These are phyloP conservation scores for Acanthamoeba healyi DNA, from an alignment of 208 protist genomes.

Conservation along the genomic window DNA sequence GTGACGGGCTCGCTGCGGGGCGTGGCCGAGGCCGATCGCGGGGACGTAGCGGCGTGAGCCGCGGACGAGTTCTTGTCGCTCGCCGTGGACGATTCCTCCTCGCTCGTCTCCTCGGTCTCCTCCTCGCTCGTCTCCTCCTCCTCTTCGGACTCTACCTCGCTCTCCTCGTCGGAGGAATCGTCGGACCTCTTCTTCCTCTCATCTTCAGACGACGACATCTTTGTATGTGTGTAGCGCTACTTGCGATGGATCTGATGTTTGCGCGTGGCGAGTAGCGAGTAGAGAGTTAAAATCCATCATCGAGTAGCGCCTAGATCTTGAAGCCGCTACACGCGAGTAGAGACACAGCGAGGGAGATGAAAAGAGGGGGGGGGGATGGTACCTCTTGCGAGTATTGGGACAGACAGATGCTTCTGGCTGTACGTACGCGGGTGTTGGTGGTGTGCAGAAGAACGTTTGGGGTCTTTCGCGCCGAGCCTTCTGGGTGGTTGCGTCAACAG, in stretches of 20 bases:
- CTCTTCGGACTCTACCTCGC: neutral
- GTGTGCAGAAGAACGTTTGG: neutral
- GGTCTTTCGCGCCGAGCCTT: neutral
- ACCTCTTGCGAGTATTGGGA: too few relatives aligned
- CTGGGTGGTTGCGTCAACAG: neutral
- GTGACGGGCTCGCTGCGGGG: neutral
- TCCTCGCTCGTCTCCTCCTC: constrained; percentile 45
- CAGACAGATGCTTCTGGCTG: neutral
- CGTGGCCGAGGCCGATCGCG: constrained; percentile 19
- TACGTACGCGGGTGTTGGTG: neutral
- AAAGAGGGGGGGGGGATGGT: neutral
- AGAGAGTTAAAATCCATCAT: too few relatives aligned
- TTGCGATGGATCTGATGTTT: neutral
- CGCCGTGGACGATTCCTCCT: constrained; percentile 7
- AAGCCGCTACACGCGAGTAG: too few relatives aligned
- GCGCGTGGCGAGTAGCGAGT: too few relatives aligned
- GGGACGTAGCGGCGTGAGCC: neutral
- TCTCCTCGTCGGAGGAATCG: neutral
- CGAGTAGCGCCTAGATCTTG: too few relatives aligned
- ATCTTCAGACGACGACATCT: constrained; percentile 33
- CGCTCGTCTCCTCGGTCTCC: constrained; percentile 28
- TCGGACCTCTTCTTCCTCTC: constrained; percentile 24
- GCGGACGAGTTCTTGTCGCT: neutral
- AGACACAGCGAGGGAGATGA: too few relatives aligned
- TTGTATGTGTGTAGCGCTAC: neutral